These are phyloP conservation scores for Hymenoscyphus infarciens DNA, from an alignment of 2,329 filamentous ascomycete genomes.

Conservation along the genomic window DNA sequence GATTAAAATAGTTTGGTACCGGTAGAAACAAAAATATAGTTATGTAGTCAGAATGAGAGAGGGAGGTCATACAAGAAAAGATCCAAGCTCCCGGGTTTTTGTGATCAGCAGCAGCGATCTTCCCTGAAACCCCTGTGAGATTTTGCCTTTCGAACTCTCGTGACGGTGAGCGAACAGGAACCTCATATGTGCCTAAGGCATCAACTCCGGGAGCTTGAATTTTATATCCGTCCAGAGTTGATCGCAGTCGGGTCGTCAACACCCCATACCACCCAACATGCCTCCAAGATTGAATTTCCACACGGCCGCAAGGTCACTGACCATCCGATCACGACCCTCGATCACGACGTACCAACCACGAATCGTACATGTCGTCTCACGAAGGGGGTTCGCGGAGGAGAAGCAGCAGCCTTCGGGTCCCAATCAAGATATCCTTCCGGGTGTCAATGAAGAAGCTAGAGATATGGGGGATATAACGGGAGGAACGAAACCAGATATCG, in stretches of 20 bases:
- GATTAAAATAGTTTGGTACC: neutral
- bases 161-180: neutral
- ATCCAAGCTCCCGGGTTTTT: slow-evolving; percentile 11
- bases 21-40: neutral
- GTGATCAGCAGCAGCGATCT: slow-evolving; percentile 10
- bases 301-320: slow-evolving; percentile 41
- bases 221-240: slow-evolving; percentile 7
- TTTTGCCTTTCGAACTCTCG: neutral
- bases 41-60: neutral
- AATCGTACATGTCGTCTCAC: slow-evolving; percentile 25
- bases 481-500: slow-evolving; percentile 55
- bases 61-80: slow-evolving; percentile 12
- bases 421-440: slow-evolving; percentile 50
- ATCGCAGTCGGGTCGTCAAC: slow-evolving; percentile 3
- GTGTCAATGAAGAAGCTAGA: slow-evolving; percentile 63
- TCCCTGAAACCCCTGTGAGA: slow-evolving; percentile 8
- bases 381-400: slow-evolving; percentile 32
- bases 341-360: slow-evolving; percentile 31
- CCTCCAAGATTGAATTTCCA: slow-evolving; percentile 52
- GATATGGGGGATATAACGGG: slow-evolving; percentile 56
- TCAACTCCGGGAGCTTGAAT: neutral
- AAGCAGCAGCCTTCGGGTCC: slow-evolving; percentile 39
- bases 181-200: neutral
- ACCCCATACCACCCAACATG: slow-evolving; percentile 41
- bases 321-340: slow-evolving; percentile 39